Percentiles rank a stretch among this genome's conserved stretches.
These are phyloP conservation scores for Phaffia rhodozyma DNA, from an alignment of 1,284 basidiomycete genomes.

Conservation along the genomic window DNA sequence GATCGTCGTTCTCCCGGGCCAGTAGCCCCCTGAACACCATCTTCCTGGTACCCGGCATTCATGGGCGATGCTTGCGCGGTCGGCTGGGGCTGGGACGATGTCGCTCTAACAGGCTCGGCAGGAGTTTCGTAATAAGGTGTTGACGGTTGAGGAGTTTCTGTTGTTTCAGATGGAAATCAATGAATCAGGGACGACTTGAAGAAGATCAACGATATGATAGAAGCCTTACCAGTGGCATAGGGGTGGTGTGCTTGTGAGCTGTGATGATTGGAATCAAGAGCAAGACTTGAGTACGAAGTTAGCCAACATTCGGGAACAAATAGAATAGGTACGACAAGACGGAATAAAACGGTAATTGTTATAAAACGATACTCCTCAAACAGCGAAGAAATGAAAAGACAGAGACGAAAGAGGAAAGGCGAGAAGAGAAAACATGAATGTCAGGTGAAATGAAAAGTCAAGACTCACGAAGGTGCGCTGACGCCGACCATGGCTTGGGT, in stretches of 20 bases:
- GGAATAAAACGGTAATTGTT: too few relatives aligned
- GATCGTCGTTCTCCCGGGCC: too few relatives aligned
- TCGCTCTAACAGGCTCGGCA: constrained; percentile 11
- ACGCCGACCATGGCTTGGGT: constrained; percentile 19
- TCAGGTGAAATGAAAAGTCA: not conserved
- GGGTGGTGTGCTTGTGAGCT: constrained; percentile 3
- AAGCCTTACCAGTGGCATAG: constrained; percentile 9
- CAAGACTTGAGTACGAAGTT: too few relatives aligned
- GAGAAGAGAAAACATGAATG: not conserved
- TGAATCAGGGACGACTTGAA: too few relatives aligned
- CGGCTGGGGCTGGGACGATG: constrained; percentile 18
- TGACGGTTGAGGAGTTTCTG: too few relatives aligned
- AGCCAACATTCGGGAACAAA: too few relatives aligned
- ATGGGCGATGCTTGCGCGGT: constrained; percentile 16
- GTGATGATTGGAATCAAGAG: too few relatives aligned
- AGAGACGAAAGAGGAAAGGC: not conserved
- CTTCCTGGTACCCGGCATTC: constrained; percentile 24
- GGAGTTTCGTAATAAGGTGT: constrained; percentile 11
- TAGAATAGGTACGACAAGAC: too few relatives aligned
- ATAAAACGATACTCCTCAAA: too few relatives aligned
- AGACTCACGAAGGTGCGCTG: constrained; percentile 28
- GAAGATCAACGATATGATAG: too few relatives aligned
- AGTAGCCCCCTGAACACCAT: constrained; percentile 21
- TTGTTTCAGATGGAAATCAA: too few relatives aligned
- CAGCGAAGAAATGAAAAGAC: not conserved